These are phyloP conservation scores for Escovopsis sp. DNA, from an alignment of 2,329 filamentous ascomycete genomes.

Conservation along the genomic window DNA sequence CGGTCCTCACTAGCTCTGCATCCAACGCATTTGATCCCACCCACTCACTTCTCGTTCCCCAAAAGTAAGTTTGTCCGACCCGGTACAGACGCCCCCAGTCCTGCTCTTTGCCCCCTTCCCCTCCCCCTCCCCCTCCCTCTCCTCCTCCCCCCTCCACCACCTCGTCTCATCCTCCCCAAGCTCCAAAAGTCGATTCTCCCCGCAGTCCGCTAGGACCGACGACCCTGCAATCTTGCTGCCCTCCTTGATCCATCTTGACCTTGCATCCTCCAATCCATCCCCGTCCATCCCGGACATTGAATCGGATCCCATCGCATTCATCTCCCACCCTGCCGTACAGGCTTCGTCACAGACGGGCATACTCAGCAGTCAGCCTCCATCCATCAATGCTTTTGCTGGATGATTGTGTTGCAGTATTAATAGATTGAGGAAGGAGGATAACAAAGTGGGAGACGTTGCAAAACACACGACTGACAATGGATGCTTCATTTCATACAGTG, in stretches of 20 bases:
- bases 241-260: not conserved
- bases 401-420: not conserved
- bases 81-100: not conserved
- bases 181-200: not conserved
- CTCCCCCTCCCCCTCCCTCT: not conserved
- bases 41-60: constrained; percentile 1
- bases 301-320: not conserved
- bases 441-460: not conserved
- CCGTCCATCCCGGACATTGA: not conserved
- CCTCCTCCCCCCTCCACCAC: too few relatives aligned
- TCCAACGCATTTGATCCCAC: not conserved
- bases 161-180: not conserved
- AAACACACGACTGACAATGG: not conserved
- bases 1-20: constrained; percentile 1
- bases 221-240: not conserved
- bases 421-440: not conserved
- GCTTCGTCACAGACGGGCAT: too few relatives aligned
- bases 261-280: not conserved
- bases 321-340: not conserved
- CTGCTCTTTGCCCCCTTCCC: not conserved
- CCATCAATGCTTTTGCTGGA: not conserved
- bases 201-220: not conserved
- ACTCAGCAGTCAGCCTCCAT: not conserved
- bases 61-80: constrained; percentile 8
- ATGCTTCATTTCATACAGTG: constrained; percentile 45